Base-by-base conservation (phyloP, 371 early-diverging fungal genomes). In the Fennellomyces sp. region DNA sequence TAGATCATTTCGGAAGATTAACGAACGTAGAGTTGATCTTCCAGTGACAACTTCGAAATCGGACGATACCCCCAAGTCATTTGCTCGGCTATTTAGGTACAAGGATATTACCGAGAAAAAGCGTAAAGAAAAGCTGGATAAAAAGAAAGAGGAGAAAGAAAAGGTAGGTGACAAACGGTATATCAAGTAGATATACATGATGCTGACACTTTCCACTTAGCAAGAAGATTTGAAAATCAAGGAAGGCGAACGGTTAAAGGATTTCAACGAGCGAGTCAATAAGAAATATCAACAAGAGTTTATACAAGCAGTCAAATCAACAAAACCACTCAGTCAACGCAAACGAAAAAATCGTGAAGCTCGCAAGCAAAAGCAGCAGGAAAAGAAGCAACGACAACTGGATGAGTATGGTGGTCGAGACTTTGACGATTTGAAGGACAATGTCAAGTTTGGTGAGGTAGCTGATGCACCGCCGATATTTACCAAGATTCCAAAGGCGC, bases 371-470 rank as follows among this genome's bases (percentile, higher is more conserved):
- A 77, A 79, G 55, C 63, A 72, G 49, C 47, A 39, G 23, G 70
- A 57, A 0, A 83, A 83, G 61, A 68, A 66, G 29, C 62, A 71
- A 56, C 67, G 70, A 26, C 60, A 67, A 45, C 10, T 58, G 30
- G 78, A 79, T 8, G 30, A 68, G 13, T 66, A 63, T 53, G 74
- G 75, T 39, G 76, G 73, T 23, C 68, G 75, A 49, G 85, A 84
- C 60, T 84, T 81, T 56, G 78, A 78, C 60, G 73, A 81, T 60
- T 70, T 84, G 26, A 58, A 76, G 49, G 85, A 84, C 58, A 64
- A 76, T 19, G 78, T 84, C 17, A 75, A 76, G 54, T 84, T 84
- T 69, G 85, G 85, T 33, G 85, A 84, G 60, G 82, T 84, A 3
- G 85, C 70, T 5, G 71, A 82, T 65, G 83, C 83, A 26, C 85